Evolutionary conservation across 169 alveolate genomes (phyloP), one percentile per base, ranked within the genome.

Genomic region (Hepatocystis sp.): DNA sequence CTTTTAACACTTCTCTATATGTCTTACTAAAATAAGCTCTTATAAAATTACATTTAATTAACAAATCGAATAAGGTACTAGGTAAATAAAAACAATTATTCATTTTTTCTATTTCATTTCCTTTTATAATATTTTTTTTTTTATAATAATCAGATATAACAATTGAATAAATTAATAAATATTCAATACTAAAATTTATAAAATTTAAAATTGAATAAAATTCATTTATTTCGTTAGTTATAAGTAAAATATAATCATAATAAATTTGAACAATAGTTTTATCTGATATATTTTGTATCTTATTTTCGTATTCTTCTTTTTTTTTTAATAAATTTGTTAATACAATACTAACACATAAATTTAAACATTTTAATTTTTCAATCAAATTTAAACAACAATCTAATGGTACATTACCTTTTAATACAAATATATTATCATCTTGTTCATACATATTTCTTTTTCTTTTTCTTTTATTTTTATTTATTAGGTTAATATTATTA

Each of bases 371-470:
- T 17, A 81, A n/a, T 15, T 81, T 81, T 15, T 81, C 89, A 1
- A 81, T 64, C 28, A 81, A 63, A 15, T 81, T 81, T 10, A 81
- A 39, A 53, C 89, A 81, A 64, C 81, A 81, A 65, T 81, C 89
- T 30, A 81, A 28, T 1, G 89, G 89, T 0, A 81, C 44, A 34
- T 61, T 64, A 0, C 89, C 89, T 2, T 4, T 81, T n/a, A 81
- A 44, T 17, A 81, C 49, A 8, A 42, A 28, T 25, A 63, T 21
- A 0, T 8, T 49, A 7, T 81, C 84, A 32, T 23, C 51, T 1
- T 27, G 42, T 63, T 81, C 89, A 39, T 34, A 81, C 53, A 65
- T 21, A n/a, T 10, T 64, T 47, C 89, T 47, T 13, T 47, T 81
- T 13, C 89, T 1, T 56, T 67, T 67, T 42, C 30, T 51, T 28